Conservation (phyloP, 129 eudicot species). For the Mikania micrantha region DNA sequence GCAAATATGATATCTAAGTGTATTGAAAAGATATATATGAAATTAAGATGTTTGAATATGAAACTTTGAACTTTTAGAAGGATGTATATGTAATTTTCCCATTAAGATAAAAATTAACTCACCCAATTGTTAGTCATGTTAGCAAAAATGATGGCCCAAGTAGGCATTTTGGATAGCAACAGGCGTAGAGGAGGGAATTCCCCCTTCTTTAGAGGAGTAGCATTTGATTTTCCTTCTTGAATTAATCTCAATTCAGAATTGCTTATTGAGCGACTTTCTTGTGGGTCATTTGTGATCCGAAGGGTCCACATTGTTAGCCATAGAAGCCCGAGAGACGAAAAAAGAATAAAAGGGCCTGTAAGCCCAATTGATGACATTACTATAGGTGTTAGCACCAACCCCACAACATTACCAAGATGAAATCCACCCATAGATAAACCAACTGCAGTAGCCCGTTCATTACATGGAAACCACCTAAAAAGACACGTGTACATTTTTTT, state of each 20-base stretch:
- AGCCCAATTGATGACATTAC: slow-evolving; percentile 66
- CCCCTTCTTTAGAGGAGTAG: slow-evolving; percentile 37
- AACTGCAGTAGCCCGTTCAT: slow-evolving; percentile 92
- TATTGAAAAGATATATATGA: not conserved
- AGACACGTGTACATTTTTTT: not conserved
- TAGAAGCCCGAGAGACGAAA: slow-evolving; percentile 73
- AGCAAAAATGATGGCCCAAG: slow-evolving; percentile 93
- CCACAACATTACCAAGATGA: slow-evolving; percentile 93
- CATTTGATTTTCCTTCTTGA: slow-evolving; percentile 70
- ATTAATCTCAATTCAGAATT: slow-evolving; percentile 63
- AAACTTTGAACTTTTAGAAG: not conserved
- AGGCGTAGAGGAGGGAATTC: slow-evolving; percentile 59
- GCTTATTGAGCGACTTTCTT: slow-evolving; percentile 54
- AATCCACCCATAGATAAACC: slow-evolving; percentile 98
- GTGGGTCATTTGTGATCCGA: slow-evolving; percentile 72
- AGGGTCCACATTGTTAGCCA: slow-evolving; percentile 72
- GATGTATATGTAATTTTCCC: not conserved
- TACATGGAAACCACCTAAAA: slow-evolving; percentile 89
- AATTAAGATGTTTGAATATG: not conserved
- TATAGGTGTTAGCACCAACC: slow-evolving; percentile 65
- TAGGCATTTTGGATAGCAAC: slow-evolving; percentile 69
- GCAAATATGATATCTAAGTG: not conserved
- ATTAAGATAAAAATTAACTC: slow-evolving; percentile 1
- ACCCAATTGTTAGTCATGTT: slow-evolving; percentile 96
- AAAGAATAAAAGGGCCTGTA: slow-evolving; percentile 82